Evolutionary conservation across 345 rosid species (phyloP), one percentile per base, ranked within the genome.

Genomic region (Brassica carinata): DNA sequence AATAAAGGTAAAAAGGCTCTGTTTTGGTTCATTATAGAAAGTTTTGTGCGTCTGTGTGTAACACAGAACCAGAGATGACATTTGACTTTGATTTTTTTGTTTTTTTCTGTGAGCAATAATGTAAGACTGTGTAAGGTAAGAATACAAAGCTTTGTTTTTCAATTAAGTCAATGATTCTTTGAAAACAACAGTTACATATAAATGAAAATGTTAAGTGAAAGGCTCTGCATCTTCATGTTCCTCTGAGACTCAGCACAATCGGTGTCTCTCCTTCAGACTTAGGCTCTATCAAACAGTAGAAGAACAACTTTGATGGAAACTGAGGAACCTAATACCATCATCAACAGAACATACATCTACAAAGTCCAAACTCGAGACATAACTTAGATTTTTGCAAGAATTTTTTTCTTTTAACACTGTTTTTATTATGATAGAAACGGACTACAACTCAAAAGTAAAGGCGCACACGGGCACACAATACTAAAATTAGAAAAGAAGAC

Each of bases 221-320:
- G 43, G 10, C 43, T 38, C 43, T 29, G 31, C 31, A 29, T 29
- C 31, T 29, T 29, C 31, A 29, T 29, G 31, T 29, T 29, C 31
- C 87, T 90, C 71, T 90, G 88, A 11, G 91, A 92, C 99, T 92
- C 15, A 91, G 87, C 55, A 91, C 97, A 63, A 95, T 82, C 3
- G 96, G 99, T 27, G 99, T 95, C 74, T 95, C 98, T 74, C 99
- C 98, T 23, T 94, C 96, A 79, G 82, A 88, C 15, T 75, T 82
- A 0, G 98, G 96, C 80, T 95, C 97, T 30, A 90, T 83, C 83
- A 91, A 96, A 65, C 99, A 91, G 63, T 86, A 95, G 80, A 95
- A 95, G 83, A 95, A 95, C 85, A 93, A 72, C 27, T 92, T 95
- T 9, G 97, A 87, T 34, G 97, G 99, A 71, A 92, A 95, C 85